A percentile compares a stretch with the other conserved stretches of the same genome.
Conservation (phyloP, 768 basidiomycete species). For the Podaxis pistillaris region DNA sequence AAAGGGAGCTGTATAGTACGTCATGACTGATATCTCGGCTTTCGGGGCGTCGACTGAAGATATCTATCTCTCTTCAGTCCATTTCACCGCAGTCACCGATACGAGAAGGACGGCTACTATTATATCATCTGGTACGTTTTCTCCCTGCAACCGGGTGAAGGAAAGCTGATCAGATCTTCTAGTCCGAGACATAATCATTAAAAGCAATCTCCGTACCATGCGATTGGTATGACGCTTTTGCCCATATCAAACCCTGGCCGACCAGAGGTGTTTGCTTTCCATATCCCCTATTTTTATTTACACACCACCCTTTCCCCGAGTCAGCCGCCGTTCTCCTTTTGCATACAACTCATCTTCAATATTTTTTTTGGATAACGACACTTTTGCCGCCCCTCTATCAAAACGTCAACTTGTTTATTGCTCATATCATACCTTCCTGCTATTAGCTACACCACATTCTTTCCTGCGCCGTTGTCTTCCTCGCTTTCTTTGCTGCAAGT, state of each 20-base stretch:
- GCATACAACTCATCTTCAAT: neutral
- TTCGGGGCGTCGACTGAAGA: neutral
- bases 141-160: conserved; percentile 5
- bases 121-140: conserved; percentile 62
- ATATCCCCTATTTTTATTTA: neutral
- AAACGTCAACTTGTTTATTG: conserved; percentile 2
- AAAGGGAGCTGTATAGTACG: conserved; percentile 72
- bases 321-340: neutral
- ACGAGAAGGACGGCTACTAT: conserved; percentile 71
- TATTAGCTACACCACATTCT: neutral
- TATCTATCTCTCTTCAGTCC: conserved; percentile 43
- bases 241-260: neutral
- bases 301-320: neutral
- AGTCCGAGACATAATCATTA: conserved; percentile 75
- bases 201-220: conserved; percentile 61
- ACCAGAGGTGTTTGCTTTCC: neutral
- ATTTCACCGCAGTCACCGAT: conserved; percentile 82
- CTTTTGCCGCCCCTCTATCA: neutral
- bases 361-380: neutral
- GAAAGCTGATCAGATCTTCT: conserved; percentile 11
- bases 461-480: neutral
- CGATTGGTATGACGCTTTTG: conserved; percentile 39
- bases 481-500: neutral
- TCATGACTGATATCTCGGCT: conserved; percentile 13
- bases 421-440: conserved; percentile 7